phyloP scores from a whole-genome alignment of 2,329 filamentous ascomycete species.

The Cordyceps tenuipes region DNA sequence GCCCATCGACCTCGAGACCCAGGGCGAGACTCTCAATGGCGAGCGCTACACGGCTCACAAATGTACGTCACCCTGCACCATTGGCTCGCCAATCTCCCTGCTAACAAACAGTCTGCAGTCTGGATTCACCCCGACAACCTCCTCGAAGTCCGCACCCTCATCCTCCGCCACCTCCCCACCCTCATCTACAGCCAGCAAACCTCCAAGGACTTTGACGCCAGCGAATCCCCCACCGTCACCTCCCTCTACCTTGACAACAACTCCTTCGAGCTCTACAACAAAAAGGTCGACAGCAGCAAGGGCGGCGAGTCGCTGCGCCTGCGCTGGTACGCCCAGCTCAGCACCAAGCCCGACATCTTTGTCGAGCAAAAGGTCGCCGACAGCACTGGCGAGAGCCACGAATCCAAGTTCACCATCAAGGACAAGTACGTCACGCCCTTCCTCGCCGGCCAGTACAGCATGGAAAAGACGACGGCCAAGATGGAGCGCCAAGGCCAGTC shows the following conservation, averaged over 20 bases:
- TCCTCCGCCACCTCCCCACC: slow-evolving; percentile 81
- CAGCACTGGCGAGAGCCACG: slow-evolving; percentile 67
- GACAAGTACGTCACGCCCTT: slow-evolving; percentile 88
- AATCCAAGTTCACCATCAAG: slow-evolving; percentile 78
- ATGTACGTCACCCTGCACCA: slow-evolving; percentile 47
- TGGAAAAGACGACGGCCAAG: slow-evolving; percentile 85
- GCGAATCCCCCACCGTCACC: slow-evolving; percentile 81
- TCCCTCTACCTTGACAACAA: slow-evolving; percentile 93
- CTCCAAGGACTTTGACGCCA: slow-evolving; percentile 71
- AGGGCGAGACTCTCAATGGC: slow-evolving; percentile 50
- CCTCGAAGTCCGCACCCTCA: slow-evolving; percentile 92
- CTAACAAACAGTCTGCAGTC: slow-evolving; percentile 38
- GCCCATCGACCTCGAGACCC: slow-evolving; percentile 40
- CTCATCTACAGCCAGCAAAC: slow-evolving; percentile 88
- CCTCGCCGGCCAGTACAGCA: slow-evolving; percentile 76
- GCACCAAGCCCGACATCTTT: slow-evolving; percentile 67
- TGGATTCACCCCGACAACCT: slow-evolving; percentile 96
- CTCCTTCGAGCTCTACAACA: slow-evolving; percentile 75
- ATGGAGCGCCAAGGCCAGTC: slow-evolving; percentile 70
- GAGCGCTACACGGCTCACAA: slow-evolving; percentile 81
- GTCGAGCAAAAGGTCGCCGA: slow-evolving; percentile 85
- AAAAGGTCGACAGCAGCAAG: slow-evolving; percentile 70
- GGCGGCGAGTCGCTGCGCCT: slow-evolving; percentile 74
- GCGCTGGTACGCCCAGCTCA: slow-evolving; percentile 84
- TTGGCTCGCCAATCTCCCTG: slow-evolving; percentile 14